Evolutionary conservation across 2,329 filamentous ascomycete genomes (phyloP).

Genomic region (Botrytis hyacinthi): DNA sequence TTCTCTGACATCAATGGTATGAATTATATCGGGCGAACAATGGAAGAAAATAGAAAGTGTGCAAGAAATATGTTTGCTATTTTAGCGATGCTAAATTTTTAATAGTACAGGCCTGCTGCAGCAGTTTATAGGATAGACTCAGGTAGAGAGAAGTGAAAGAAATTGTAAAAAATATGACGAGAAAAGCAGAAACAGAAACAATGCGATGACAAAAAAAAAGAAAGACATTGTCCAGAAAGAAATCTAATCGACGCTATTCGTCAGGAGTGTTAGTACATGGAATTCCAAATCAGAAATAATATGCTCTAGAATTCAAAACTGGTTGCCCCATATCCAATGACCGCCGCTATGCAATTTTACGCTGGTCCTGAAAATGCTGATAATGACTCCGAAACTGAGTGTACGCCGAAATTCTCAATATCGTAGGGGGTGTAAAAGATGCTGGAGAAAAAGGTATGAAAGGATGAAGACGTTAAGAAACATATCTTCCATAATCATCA

Average conservation of each 20-base stretch:
- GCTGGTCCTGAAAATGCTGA: background rate
- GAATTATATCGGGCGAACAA: background rate
- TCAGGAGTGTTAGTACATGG: background rate
- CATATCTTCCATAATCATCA: constrained; percentile 45
- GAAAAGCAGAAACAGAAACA: background rate
- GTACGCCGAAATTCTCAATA: constrained; percentile 4
- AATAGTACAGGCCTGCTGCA: background rate
- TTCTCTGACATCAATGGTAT: background rate
- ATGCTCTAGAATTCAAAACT: background rate
- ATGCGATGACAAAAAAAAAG: background rate
- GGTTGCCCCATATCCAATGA: background rate
- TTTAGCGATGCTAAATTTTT: background rate
- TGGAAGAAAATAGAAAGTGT: background rate
- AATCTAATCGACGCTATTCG: background rate
- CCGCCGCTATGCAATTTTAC: background rate
- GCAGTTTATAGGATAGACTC: background rate
- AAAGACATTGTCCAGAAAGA: background rate
- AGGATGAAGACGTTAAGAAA: constrained; percentile 24
- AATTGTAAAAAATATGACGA: background rate
- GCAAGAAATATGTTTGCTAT: background rate
- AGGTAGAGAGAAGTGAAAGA: background rate
- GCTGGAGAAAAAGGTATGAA: background rate
- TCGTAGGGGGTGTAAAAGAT: background rate
- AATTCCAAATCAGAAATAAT: background rate
- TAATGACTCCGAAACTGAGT: background rate